phyloP scores from a whole-genome alignment of 345 rosid species.

The Sapria himalayana region DNA sequence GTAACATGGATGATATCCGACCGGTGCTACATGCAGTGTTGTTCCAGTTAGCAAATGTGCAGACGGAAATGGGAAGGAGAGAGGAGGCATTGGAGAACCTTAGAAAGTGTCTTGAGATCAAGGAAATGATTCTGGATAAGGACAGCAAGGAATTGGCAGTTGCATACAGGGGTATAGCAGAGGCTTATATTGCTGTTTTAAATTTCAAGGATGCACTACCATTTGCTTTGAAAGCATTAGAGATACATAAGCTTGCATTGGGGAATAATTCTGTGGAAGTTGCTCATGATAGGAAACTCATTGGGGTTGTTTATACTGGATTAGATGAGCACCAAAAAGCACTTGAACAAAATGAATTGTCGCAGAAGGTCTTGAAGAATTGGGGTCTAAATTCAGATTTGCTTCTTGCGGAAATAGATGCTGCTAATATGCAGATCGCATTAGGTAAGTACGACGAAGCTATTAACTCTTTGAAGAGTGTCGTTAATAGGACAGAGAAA shows the following conservation, averaged over 20 bases:
- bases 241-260: slow-evolving; percentile 46
- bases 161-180: slow-evolving; percentile 51
- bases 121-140: slow-evolving; percentile 42
- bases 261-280: slow-evolving; percentile 73
- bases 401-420: slow-evolving; percentile 61
- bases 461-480: slow-evolving; percentile 34
- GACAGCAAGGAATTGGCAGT: slow-evolving; percentile 65
- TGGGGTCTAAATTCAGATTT: slow-evolving; percentile 68
- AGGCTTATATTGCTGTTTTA: slow-evolving; percentile 65
- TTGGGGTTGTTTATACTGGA: slow-evolving; percentile 79
- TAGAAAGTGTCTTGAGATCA: slow-evolving; percentile 58
- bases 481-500: slow-evolving; percentile 50
- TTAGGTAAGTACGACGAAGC: slow-evolving; percentile 64
- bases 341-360: slow-evolving; percentile 56
- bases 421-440: slow-evolving; percentile 80
- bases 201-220: slow-evolving; percentile 73
- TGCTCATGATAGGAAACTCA: slow-evolving; percentile 62
- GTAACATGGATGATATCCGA: slow-evolving; percentile 28
- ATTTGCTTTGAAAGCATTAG: slow-evolving; percentile 44
- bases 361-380: slow-evolving; percentile 49
- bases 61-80: slow-evolving; percentile 76
- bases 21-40: slow-evolving; percentile 61
- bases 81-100: slow-evolving; percentile 76
- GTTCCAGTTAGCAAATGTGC: slow-evolving; percentile 61
- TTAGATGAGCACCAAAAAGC: slow-evolving; percentile 80